Percentiles rank a stretch among this genome's conserved stretches.
Conservation (phyloP, 257 asterid genomes). For the Plantago elongata region DNA sequence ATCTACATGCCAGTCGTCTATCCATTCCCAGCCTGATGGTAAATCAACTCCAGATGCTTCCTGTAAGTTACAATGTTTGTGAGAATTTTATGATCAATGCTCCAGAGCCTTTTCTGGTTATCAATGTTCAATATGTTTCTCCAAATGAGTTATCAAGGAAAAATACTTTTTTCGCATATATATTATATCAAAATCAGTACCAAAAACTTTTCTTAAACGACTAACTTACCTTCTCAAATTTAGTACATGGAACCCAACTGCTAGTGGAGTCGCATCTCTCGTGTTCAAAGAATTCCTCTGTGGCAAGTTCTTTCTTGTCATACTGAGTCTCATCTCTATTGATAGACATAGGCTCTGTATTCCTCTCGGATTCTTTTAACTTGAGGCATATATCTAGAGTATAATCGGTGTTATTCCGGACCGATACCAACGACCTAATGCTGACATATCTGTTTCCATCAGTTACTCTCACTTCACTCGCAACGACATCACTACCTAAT, state of each 20-base stretch:
- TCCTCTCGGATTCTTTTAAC: constrained; percentile 39
- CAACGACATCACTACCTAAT: constrained; percentile 72
- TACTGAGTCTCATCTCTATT: constrained; percentile 24
- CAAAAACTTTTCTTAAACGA: background rate
- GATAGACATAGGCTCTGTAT: constrained; percentile 23
- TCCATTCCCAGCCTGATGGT: constrained; percentile 86
- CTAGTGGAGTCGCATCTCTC: constrained; percentile 44
- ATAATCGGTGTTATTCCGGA: constrained; percentile 68
- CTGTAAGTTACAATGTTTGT: constrained; percentile 34
- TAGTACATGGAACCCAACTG: constrained; percentile 61
- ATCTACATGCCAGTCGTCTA: constrained; percentile 86
- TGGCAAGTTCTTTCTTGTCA: constrained; percentile 37
- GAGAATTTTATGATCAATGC: constrained; percentile 6
- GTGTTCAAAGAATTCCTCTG: constrained; percentile 72
- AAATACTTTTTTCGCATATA: background rate
- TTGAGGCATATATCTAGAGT: constrained; percentile 66
- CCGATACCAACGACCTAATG: constrained; percentile 83
- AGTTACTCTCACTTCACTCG: constrained; percentile 78
- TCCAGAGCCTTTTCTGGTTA: background rate
- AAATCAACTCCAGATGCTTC: constrained; percentile 48
- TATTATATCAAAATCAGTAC: constrained; percentile 1
- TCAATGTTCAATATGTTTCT: too few relatives aligned
- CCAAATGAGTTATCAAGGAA: too few relatives aligned
- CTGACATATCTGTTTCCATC: constrained; percentile 72
- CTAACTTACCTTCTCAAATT: constrained; percentile 50